These are phyloP conservation scores for Stramenopiles sp. DNA, from an alignment of 352 stramenopile genomes.

Conservation along the genomic window DNA sequence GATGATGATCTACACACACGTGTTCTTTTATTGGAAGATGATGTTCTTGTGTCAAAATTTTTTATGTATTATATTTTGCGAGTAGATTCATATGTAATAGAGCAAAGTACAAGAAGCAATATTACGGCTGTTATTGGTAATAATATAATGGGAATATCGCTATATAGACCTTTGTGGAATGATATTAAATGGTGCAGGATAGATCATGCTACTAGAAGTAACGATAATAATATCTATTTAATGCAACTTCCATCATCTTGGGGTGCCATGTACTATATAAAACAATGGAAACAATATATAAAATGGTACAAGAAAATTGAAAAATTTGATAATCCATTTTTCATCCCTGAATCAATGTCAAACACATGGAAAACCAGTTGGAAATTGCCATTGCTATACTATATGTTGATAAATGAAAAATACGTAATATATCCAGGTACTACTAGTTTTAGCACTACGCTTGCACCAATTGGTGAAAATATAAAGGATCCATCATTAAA, in stretches of 20 bases:
- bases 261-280: neutral
- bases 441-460: neutral
- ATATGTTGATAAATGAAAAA: neutral
- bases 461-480: neutral
- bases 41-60: neutral
- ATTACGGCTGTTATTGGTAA: neutral
- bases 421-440: neutral
- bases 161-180: neutral
- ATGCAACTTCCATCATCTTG: neutral
- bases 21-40: slow-evolving; percentile 1
- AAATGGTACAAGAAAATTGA: neutral
- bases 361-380: neutral
- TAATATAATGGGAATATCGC: neutral
- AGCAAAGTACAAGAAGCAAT: neutral
- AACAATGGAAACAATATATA: neutral
- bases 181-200: neutral
- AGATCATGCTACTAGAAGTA: neutral
- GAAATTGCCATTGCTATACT: neutral
- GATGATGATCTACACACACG: neutral
- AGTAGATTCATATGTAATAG: neutral
- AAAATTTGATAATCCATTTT: neutral
- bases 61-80: slow-evolving; percentile 3
- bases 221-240: neutral
- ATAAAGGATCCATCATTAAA: neutral
- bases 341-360: slow-evolving; percentile 4